Evolutionary conservation across 108 stramenopile genomes (phyloP), one percentile per base, ranked within the genome.

Genomic region (Cyclotella kingstonii): DNA sequence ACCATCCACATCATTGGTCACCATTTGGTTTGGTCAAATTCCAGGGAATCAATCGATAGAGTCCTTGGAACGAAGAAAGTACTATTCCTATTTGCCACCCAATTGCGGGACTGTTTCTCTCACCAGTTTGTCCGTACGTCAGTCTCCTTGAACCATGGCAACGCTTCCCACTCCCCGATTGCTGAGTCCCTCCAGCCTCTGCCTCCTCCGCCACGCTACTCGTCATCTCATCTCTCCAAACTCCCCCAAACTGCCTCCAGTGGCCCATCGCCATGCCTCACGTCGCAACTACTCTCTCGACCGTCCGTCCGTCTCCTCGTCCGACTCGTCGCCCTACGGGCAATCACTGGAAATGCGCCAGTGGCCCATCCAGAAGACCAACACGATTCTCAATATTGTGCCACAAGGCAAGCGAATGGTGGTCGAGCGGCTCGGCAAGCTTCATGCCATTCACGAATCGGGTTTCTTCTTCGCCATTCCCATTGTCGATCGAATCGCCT

Each of bases 401-500:
- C 95, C 95, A 3, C 91, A 96, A 60, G 95, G 93, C 19, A 69
- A 93, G 61, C 73, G 80, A n/a, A 89, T 87, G 76, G 91, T 98
- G 44, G 94, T 98, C 41, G 98, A 98, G 67, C 70, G 97, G 33
- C 86, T 98, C 54, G 97, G 97, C 21, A 95, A 92, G 64, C 70
- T 98, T 14, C 68, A 84, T 26, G 63, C 80, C 1, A 83, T 98
- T 64, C 74, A 98, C 54, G 82, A 91, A 42, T 84, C 87, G 42
- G 98, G 98, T 35, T 96, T 66, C 68, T 98, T 97, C 73, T 55
- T 97, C 44, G 95, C 96, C 53, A 84, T 98, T 62, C 98, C 98
- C 12, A 53, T 89, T 21, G 69, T 98, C 25, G 98, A 98, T 70
- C 61, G 73, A 39, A 96, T 98, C 46, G 81, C 96, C 50, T 97